A percentile compares a stretch with the other conserved stretches of the same genome.
Evolutionary conservation across 2,329 filamentous ascomycete species (phyloP).

Genomic region (Fusarium chuoi): DNA sequence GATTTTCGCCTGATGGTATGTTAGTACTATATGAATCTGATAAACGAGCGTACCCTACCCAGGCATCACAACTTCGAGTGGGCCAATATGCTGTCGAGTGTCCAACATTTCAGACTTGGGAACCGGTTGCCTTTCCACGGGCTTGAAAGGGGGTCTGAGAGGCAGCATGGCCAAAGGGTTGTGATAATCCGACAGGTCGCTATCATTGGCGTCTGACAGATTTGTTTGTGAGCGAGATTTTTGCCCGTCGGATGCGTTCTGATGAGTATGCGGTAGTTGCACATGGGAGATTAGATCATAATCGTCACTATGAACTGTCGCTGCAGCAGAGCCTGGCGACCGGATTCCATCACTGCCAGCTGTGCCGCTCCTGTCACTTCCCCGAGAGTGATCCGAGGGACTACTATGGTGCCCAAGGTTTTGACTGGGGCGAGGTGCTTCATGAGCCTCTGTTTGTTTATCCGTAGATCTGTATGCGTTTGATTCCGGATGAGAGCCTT

Average conservation of each 20-base stretch:
- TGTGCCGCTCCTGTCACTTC: not conserved
- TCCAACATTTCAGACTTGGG: not conserved
- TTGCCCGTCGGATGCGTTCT: not conserved
- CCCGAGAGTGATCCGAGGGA: not conserved
- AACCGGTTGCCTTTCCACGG: not conserved
- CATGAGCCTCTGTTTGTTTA: not conserved
- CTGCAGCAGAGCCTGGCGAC: slow-evolving; percentile 45
- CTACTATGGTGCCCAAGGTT: not conserved
- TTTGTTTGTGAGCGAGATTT: not conserved
- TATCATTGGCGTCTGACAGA: not conserved
- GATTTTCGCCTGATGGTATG: not conserved
- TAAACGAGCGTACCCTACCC: not conserved
- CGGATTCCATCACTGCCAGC: not conserved
- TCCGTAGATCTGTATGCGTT: not conserved
- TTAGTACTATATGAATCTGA: not conserved
- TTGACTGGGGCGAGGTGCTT: not conserved
- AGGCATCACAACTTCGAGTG: not conserved
- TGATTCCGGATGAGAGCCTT: not conserved
- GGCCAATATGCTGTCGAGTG: not conserved
- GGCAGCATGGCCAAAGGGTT: slow-evolving; percentile 36
- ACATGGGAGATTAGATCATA: slow-evolving; percentile 36
- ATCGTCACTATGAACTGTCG: slow-evolving; percentile 53
- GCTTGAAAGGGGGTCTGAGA: slow-evolving; percentile 12
- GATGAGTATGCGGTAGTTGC: not conserved
- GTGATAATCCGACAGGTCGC: slow-evolving; percentile 12